These are phyloP conservation scores for Peribolospora baueri DNA, from an alignment of 768 basidiomycete genomes.

Conservation along the genomic window DNA sequence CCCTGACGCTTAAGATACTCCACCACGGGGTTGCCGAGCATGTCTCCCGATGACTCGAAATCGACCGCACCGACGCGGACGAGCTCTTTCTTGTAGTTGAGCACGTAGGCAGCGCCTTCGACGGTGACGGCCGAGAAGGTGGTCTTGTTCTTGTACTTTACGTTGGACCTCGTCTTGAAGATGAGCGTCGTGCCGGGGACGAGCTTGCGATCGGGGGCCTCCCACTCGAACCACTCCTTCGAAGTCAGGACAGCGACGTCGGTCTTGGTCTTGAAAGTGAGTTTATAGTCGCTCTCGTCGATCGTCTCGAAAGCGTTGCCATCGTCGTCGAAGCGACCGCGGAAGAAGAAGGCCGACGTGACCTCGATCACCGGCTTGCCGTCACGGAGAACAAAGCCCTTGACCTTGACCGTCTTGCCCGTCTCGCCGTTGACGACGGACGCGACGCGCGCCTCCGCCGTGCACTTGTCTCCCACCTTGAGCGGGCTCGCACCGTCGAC, in stretches of 20 bases:
- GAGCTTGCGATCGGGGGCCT: conserved; percentile 52
- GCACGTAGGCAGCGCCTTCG: conserved; percentile 47
- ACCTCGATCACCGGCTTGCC: conserved; percentile 74
- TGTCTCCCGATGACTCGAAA: conserved; percentile 13
- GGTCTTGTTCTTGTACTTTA: conserved; percentile 74
- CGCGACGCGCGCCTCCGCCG: conserved; percentile 61
- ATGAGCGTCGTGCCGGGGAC: conserved; percentile 56
- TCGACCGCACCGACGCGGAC: conserved; percentile 23
- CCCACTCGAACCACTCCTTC: conserved; percentile 97
- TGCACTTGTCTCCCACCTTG: conserved; percentile 66
- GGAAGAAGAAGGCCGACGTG: conserved; percentile 83
- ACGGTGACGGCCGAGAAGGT: conserved; percentile 60
- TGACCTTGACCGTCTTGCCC: conserved; percentile 81
- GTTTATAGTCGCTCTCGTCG: conserved; percentile 67
- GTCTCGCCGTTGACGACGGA: conserved; percentile 74
- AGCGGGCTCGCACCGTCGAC: conserved; percentile 53
- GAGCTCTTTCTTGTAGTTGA: conserved; percentile 13
- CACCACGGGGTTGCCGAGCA: conserved; percentile 76
- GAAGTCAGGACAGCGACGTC: conserved; percentile 71
- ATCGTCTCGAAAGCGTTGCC: conserved; percentile 86
- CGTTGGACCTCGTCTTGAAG: conserved; percentile 68
- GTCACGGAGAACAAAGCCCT: conserved; percentile 30
- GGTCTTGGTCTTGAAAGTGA: conserved; percentile 49
- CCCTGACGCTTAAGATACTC: conserved; percentile 86
- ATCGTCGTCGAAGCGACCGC: conserved; percentile 78